Conservation (phyloP, 306 rosid species). For the Quercus wislizeni region DNA sequence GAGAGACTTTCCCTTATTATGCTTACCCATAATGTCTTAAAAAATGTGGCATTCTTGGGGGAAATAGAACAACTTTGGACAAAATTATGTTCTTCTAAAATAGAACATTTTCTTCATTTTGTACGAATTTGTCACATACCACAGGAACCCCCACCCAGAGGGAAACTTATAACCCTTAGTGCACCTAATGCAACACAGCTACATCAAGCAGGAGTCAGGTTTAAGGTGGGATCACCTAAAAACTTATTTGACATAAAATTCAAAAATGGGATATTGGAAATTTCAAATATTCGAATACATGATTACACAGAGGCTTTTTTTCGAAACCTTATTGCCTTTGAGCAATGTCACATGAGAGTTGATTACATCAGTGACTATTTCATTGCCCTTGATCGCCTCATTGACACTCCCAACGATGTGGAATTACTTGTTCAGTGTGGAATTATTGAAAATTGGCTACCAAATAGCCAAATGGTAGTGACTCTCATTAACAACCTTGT, state of each 20-base stretch:
- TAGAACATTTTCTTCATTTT: too few relatives aligned
- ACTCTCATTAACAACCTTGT: too few relatives aligned
- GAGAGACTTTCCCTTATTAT: background rate
- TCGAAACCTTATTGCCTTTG: conserved; percentile 1
- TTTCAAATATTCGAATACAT: background rate
- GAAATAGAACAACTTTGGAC: background rate
- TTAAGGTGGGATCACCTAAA: background rate
- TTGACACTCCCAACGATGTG: conserved; percentile 11
- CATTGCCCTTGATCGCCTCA: conserved; percentile 2
- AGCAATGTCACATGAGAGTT: background rate
- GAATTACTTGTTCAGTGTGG: conserved; percentile 12
- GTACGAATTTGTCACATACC: too few relatives aligned
- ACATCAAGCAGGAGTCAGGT: conserved; percentile 10
- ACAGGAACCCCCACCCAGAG: too few relatives aligned
- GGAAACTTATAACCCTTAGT: too few relatives aligned
- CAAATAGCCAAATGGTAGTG: too few relatives aligned
- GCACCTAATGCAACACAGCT: too few relatives aligned
- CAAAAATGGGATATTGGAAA: conserved; percentile 8
- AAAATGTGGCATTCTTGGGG: background rate
- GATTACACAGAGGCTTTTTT: background rate
- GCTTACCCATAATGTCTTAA: background rate
- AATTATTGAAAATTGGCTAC: too few relatives aligned
- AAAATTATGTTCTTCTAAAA: background rate
- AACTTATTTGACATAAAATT: conserved; percentile 15
- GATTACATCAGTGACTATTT: conserved; percentile 5